Base-by-base conservation (phyloP, 306 rosid genomes). In the Oemleria cerasiformis region DNA sequence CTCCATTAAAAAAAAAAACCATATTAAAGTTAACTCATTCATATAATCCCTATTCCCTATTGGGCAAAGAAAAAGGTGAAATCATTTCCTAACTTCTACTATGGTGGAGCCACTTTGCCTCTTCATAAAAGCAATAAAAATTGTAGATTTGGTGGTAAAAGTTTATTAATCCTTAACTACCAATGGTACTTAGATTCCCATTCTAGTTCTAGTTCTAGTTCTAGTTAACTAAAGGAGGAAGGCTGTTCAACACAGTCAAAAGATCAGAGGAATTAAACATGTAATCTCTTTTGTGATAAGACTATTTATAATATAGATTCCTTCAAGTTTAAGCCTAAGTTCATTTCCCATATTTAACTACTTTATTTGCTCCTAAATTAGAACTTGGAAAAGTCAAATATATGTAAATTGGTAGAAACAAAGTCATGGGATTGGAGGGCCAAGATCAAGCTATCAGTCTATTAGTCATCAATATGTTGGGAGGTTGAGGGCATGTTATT, bases 71-170 rank as follows among this genome's bases (percentile, higher is more conserved):
- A 45, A 38, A 9, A 23, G n/a, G 12, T 65, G 70, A 45, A 39
- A 56, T 25, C 57, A 25, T 25, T 42, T 44, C 17, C 7, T 43
- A 25, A 25, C 30, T 25, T 1, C 30, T 21, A 13, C 39, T 23
- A 45, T 45, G 53, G 51, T 44, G 55, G 70, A 65, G 69, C 53
- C 19, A 43, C 48, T 65, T 21, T 44, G 54, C 55, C 55, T 65
- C 49, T 19, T 43, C 20, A 65, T 15, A 7, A 65, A 42, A 43
- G 1, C 20, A 13, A 63, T 25, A 38, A 4, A 44, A 40, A 23
- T 43, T 20, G 50, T 34, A 40, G 34, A 8, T 19, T 63, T 42
- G 39, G 50, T 63, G n/a, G 16, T 8, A 43, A 19, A 12, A 63
- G 49, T 42, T 20, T 44, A 44, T 48, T 44, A 13, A 40, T 23